Percentiles rank a stretch among this genome's conserved stretches.
Evolutionary conservation across 768 basidiomycete species (phyloP).

Genomic region (Lenzites betulinus): DNA sequence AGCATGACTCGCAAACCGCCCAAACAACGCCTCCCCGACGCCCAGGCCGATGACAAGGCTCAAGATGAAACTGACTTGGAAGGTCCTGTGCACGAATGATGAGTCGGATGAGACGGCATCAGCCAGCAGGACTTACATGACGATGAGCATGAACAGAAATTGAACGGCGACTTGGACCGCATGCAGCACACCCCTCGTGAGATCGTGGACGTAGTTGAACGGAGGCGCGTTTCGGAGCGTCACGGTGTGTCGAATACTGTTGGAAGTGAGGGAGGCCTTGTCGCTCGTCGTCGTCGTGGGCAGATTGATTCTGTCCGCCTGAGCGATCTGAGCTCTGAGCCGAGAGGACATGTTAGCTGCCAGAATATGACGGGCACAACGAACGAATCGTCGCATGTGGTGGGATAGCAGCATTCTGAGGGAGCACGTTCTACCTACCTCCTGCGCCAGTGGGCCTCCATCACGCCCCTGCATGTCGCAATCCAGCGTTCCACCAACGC

Average conservation of each 20-base stretch:
- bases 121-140: constrained; percentile 57
- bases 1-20: constrained; percentile 40
- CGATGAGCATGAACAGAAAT: constrained; percentile 71
- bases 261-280: not conserved
- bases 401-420: not conserved
- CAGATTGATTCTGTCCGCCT: constrained; percentile 32
- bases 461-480: constrained; percentile 55
- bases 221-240: constrained; percentile 45
- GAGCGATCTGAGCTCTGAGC: constrained; percentile 36
- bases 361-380: too few species aligned
- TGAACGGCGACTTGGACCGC: constrained; percentile 53
- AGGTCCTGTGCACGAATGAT: constrained; percentile 51
- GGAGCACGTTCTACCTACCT: constrained; percentile 47
- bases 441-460: constrained; percentile 57
- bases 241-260: constrained; percentile 18
- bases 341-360: not conserved
- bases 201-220: constrained; percentile 62
- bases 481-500: constrained; percentile 76
- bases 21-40: constrained; percentile 66
- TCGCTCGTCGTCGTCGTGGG: not conserved
- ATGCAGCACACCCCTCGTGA: constrained; percentile 62
- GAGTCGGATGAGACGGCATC: not conserved
- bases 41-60: constrained; percentile 61
- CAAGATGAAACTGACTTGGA: constrained; percentile 60
- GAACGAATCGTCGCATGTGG: too few species aligned